Evolutionary conservation across 768 basidiomycete genomes (phyloP).

Genomic region (Suillus weaverae): DNA sequence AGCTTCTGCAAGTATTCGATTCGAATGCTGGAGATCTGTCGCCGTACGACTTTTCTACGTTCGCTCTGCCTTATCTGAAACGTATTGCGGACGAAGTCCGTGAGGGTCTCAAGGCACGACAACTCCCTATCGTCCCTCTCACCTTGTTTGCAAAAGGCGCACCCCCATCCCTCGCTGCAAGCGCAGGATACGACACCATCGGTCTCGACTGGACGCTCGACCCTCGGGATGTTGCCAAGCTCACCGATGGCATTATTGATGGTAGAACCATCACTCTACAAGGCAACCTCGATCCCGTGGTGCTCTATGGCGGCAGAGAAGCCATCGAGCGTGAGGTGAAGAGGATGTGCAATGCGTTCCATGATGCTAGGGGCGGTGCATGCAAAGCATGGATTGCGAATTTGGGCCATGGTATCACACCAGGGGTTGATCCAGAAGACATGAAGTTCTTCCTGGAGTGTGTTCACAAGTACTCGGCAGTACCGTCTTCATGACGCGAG

Average conservation of each 20-base stretch:
- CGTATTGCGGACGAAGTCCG: conserved; percentile 75
- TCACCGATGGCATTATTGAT: background rate
- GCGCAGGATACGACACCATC: conserved; percentile 81
- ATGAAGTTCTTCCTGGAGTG: conserved; percentile 90
- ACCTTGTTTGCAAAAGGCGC: conserved; percentile 96
- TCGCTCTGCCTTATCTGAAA: conserved; percentile 78
- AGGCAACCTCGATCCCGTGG: conserved; percentile 90
- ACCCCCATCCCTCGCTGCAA: conserved; percentile 67
- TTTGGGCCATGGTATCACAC: conserved; percentile 96
- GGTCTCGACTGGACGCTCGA: conserved; percentile 92
- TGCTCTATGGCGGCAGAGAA: conserved; percentile 81
- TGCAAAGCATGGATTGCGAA: conserved; percentile 92
- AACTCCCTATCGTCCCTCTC: conserved; percentile 68
- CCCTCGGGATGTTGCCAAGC: conserved; percentile 62
- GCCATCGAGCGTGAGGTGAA: conserved; percentile 88
- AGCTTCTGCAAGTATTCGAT: conserved; percentile 97
- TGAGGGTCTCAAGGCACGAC: conserved; percentile 49
- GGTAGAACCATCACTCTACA: conserved; percentile 64
- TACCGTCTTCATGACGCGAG: conserved; percentile 1
- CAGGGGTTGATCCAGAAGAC: conserved; percentile 92
- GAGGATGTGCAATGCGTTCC: conserved; percentile 79
- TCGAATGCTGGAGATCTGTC: conserved; percentile 95
- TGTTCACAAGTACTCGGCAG: conserved; percentile 74
- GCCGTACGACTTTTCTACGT: conserved; percentile 79
- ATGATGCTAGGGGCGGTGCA: conserved; percentile 44